Percentiles rank a stretch among this genome's conserved stretches.
Evolutionary conservation across 1,139 yeast species (phyloP).

Genomic region (Ashbya aceris): DNA sequence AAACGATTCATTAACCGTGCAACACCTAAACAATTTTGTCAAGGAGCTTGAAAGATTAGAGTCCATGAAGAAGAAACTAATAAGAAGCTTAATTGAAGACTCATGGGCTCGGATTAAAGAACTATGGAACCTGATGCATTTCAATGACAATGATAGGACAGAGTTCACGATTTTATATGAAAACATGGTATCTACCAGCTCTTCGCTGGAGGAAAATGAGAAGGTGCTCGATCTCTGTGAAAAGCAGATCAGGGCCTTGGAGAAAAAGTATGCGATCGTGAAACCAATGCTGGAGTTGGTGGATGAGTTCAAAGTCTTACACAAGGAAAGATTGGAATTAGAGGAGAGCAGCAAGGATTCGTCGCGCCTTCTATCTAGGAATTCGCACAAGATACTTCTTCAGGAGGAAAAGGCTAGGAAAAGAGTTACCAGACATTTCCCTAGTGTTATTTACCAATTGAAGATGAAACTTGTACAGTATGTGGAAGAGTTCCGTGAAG

Average conservation of each 20-base stretch:
- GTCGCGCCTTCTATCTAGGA: constrained; percentile 63
- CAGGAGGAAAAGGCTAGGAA: constrained; percentile 74
- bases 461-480: constrained; percentile 40
- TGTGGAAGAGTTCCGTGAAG: constrained; percentile 34
- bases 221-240: constrained; percentile 50
- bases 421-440: constrained; percentile 55
- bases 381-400: constrained; percentile 69
- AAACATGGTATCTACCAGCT: constrained; percentile 24
- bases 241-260: constrained; percentile 44
- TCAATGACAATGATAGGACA: constrained; percentile 39
- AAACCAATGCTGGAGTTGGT: constrained; percentile 48
- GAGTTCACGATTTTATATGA: constrained; percentile 31
- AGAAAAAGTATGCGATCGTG: constrained; percentile 42
- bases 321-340: constrained; percentile 53
- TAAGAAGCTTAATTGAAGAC: constrained; percentile 58
- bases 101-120: constrained; percentile 48
- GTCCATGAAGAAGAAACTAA: constrained; percentile 49
- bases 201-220: constrained; percentile 42
- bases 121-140: constrained; percentile 56
- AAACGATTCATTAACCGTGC: constrained; percentile 30
- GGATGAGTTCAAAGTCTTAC: constrained; percentile 44
- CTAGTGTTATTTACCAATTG: constrained; percentile 48
- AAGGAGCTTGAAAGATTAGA: constrained; percentile 50
- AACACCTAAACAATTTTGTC: constrained; percentile 29
- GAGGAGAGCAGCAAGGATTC: constrained; percentile 71